Evolutionary conservation across 2,329 filamentous ascomycete species (phyloP).

Genomic region (Botrytis porri): DNA sequence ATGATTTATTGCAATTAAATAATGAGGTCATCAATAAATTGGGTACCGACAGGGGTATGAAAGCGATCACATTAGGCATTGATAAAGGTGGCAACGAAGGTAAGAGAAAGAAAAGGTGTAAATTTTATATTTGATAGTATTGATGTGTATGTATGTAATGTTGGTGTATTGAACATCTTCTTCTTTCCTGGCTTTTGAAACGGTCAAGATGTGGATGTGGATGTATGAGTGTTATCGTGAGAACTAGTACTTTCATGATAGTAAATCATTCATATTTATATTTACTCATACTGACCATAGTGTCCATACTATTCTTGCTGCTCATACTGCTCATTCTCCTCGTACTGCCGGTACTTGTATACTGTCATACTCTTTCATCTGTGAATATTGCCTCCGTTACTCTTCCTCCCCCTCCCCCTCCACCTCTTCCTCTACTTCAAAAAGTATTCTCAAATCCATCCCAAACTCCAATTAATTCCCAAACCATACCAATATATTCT

Average conservation of each 20-base stretch:
- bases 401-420: background rate
- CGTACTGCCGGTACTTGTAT: background rate
- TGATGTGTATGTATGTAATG: background rate
- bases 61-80: background rate
- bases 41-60: background rate
- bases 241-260: background rate
- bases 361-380: background rate
- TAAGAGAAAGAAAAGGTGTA: background rate
- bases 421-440: background rate
- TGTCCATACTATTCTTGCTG: background rate
- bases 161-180: background rate
- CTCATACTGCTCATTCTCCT: background rate
- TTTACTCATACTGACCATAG: background rate
- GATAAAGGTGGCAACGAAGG: background rate
- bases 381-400: background rate
- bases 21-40: constrained; percentile 9
- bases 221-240: background rate
- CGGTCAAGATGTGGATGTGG: background rate
- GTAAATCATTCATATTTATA: background rate
- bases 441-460: background rate
- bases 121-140: background rate
- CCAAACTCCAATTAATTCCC: background rate
- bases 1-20: background rate
- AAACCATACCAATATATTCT: background rate
- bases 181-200: background rate